Base-by-base conservation (phyloP, 2,329 filamentous ascomycete species). In the Cadophora malorum region DNA sequence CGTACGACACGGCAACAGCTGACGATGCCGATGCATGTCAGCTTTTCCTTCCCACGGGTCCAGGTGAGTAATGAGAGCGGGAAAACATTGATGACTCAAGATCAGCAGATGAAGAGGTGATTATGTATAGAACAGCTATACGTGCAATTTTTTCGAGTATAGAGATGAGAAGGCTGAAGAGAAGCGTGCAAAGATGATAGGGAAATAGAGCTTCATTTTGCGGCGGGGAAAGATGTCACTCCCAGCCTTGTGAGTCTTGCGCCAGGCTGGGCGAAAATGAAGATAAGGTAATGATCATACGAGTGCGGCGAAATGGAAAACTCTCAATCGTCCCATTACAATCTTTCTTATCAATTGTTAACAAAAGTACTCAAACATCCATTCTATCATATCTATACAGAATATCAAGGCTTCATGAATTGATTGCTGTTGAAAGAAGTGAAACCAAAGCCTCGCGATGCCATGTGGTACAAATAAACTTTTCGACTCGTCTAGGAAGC, bases 401-500 rank as follows among this genome's bases (percentile, higher is more conserved):
- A 4, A 49, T 21, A 4, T 9, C n/a, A 49, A 16, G 41, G n/a
- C 10, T 49, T 21, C 45, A 9, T 49, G n/a, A 49, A 10, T 21
- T 21, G 1, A 49, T 49, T 21, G 19, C 21, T 49, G n/a, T 49
- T 14, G 12, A 49, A 28, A 49, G 12, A 21, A 49, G 19, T 8
- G 45, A 49, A 49, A 53, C 4, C 31, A 21, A 56, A 56, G 53
- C 53, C 53, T 56, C 53, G 53, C 53, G 28, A 38, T 35, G 3
- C 53, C 28, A 35, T 56, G 53, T 56, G 19, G 53, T 56, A 56
- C 53, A 38, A 56, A 56, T 56, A 56, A 56, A 56, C 7, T 56
- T 56, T 56, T 28, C 16, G 14, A 31, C 23, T 28, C 28, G 25
- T 53, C 23, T 31, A 12, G 50, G 50, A 31, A 31, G 23, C 45